These are phyloP conservation scores for Heliosperma pusillum DNA, from an alignment of 148 eudicot genomes.

Conservation along the genomic window DNA sequence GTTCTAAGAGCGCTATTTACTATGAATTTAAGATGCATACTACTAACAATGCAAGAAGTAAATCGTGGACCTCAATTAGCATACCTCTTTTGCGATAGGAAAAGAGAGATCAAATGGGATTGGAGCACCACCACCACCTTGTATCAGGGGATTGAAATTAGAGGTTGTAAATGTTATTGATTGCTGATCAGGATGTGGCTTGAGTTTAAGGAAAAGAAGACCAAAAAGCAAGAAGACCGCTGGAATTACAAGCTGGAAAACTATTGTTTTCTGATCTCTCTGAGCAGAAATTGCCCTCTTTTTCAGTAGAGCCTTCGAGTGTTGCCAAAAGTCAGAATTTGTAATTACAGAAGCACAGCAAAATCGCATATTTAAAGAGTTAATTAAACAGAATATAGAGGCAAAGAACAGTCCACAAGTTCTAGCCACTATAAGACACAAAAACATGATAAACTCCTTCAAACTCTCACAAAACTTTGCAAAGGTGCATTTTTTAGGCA, in stretches of 20 bases:
- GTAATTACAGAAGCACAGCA: constrained; percentile 60
- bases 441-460: constrained; percentile 36
- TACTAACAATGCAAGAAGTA: constrained; percentile 10
- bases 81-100: constrained; percentile 64
- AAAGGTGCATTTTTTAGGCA: constrained; percentile 26
- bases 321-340: constrained; percentile 87
- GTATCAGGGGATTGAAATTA: constrained; percentile 76
- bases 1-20: not conserved
- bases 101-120: constrained; percentile 79
- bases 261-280: constrained; percentile 85
- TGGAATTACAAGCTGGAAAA: constrained; percentile 91
- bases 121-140: constrained; percentile 95
- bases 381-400: constrained; percentile 45
- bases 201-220: constrained; percentile 74
- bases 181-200: constrained; percentile 88
- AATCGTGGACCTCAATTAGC: constrained; percentile 8
- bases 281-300: constrained; percentile 85
- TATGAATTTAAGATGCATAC: not conserved
- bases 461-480: constrained; percentile 45
- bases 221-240: constrained; percentile 78
- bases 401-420: constrained; percentile 45
- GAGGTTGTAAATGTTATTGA: constrained; percentile 80
- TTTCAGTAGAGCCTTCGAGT: constrained; percentile 73
- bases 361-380: constrained; percentile 55
- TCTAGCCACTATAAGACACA: constrained; percentile 44